Evolutionary conservation across 192 early-diverging fungal species (phyloP).

Genomic region (Backusella circina): DNA sequence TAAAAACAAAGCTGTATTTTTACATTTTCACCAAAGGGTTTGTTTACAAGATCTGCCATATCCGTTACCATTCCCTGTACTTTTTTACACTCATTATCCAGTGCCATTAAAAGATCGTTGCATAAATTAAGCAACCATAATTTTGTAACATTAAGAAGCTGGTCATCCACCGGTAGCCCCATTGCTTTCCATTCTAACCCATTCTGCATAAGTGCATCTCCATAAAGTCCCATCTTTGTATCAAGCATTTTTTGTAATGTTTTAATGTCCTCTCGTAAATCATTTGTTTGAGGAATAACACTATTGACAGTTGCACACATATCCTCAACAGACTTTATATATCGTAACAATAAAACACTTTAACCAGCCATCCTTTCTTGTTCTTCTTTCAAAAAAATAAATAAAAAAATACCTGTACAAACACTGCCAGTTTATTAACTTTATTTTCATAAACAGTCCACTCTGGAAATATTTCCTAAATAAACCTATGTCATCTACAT

Average conservation of each 20-base stretch:
- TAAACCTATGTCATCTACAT: neutral
- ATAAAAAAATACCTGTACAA: constrained; percentile 24
- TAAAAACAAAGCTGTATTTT: neutral
- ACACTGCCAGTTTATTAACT: constrained; percentile 23
- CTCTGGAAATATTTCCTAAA: constrained; percentile 32
- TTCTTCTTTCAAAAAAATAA: neutral
- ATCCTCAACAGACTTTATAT: constrained; percentile 26
- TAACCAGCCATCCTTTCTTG: neutral
- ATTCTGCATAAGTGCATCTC: constrained; percentile 24
- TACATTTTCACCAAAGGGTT: constrained; percentile 23
- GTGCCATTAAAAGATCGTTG: constrained; percentile 11
- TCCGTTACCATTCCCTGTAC: constrained; percentile 6
- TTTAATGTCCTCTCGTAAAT: constrained; percentile 23
- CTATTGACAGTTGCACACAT: constrained; percentile 24
- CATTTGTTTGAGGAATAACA: constrained; percentile 18
- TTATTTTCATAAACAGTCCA: constrained; percentile 26
- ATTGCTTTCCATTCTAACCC: constrained; percentile 38
- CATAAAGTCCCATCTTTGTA: constrained; percentile 17
- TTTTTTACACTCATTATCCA: constrained; percentile 20
- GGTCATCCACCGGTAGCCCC: constrained; percentile 31
- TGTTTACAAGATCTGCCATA: constrained; percentile 2
- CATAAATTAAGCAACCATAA: constrained; percentile 26
- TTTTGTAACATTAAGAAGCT: constrained; percentile 18
- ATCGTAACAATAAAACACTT: neutral
- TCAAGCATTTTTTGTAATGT: constrained; percentile 23